Evolutionary conservation across 139 green algal species (phyloP), one percentile per base, ranked within the genome.

Genomic region (Chlorella sp.): DNA sequence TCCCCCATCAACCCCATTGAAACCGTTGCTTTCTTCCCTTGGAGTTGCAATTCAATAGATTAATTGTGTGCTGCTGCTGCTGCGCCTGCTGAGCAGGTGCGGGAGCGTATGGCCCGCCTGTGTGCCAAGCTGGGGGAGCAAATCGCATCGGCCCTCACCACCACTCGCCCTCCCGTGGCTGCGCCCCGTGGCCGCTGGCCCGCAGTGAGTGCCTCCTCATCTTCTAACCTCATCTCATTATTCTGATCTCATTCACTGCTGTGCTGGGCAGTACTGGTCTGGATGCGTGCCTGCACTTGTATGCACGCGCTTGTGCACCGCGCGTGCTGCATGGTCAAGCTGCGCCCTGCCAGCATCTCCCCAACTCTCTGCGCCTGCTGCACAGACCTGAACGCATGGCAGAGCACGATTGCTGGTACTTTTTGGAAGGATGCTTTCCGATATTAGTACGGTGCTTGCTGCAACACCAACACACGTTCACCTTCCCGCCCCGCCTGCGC

Each of bases 31-130:
- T 68, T 81, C 75, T 42, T 32, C n/a, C n/a, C n/a, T n/a, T n/a
- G n/a, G n/a, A n/a, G n/a, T n/a, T n/a, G n/a, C n/a, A n/a, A n/a
- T n/a, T n/a, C n/a, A n/a, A n/a, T n/a, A n/a, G n/a, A 9, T 57
- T 57, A 57, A 57, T 57, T 5, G 7, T 57, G 48, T 57, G 48
- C 48, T 57, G 48, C 48, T 57, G 48, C 48, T 57, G 48, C 9
- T 57, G 48, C 48, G 5, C 7, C 48, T 57, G 36, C 76, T 79
- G 85, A n/a, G n/a, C 92, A 97, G 95, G 93, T 97, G 83, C 93
- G 91, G 2, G 85, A 89, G 0, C 91, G 95, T 48, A 93, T 97
- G 89, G 88, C 91, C 77, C 84, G 88, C 34, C 90, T 97, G 75
- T 92, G 89, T 80, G 88, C 92, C 60, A 85, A 94, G 88, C 93